Evolutionary conservation across 148 eudicot genomes (phyloP).

Genomic region (Polygonum maritimum): DNA sequence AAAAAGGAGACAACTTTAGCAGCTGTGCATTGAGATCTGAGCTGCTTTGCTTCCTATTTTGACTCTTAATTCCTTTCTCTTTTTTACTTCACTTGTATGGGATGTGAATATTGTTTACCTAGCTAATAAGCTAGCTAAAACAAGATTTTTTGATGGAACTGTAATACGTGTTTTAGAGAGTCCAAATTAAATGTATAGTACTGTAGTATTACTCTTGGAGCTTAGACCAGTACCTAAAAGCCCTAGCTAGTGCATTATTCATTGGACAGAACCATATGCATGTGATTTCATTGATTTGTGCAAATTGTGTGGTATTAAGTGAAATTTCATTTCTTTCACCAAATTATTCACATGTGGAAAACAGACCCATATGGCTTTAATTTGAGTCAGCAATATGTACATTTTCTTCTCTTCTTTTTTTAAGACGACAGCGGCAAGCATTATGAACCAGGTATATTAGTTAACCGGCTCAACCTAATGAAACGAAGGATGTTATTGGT

Average conservation of each 20-base stretch:
- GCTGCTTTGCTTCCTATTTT: constrained; percentile 20
- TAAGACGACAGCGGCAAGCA: no score
- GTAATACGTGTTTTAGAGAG: background rate
- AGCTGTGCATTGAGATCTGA: constrained; percentile 28
- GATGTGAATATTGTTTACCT: background rate
- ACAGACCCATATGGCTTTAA: no score
- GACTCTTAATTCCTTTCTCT: constrained; percentile 24
- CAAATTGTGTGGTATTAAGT: background rate
- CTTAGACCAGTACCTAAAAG: background rate
- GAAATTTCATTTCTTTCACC: background rate
- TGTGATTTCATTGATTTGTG: background rate
- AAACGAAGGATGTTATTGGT: no score
- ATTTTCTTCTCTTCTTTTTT: no score
- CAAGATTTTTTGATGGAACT: background rate
- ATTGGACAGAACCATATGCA: background rate
- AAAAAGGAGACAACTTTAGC: background rate
- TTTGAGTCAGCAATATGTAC: no score
- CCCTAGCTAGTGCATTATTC: background rate
- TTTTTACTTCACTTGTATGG: background rate
- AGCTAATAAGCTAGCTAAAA: constrained; percentile 1
- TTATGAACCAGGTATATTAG: no score
- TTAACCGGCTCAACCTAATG: no score
- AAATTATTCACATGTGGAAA: no score
- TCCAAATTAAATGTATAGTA: background rate
- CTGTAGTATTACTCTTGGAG: no score